phyloP scores from a whole-genome alignment of 768 basidiomycete species.

The Kwoniella mangroviensis region DNA sequence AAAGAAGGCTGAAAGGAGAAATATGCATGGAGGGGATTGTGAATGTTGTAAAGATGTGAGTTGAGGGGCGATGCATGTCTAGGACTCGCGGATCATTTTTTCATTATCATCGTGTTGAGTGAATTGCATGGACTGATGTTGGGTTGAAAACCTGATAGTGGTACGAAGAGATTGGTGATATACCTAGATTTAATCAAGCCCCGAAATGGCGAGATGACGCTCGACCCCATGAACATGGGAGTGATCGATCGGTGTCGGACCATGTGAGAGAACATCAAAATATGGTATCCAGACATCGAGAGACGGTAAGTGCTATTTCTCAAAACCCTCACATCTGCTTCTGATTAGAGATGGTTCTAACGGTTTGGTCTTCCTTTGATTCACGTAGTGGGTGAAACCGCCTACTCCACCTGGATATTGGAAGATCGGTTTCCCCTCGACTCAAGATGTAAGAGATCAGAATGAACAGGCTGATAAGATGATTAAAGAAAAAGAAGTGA shows the following conservation, averaged over 20 bases:
- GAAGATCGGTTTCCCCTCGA: conserved; percentile 86
- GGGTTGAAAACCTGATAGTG: conserved; percentile 64
- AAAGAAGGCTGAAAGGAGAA: conserved; percentile 66
- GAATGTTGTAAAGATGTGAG: conserved; percentile 78
- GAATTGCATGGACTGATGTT: background rate
- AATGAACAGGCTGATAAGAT: conserved; percentile 75
- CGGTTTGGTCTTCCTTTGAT: too few species aligned
- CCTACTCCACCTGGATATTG: conserved; percentile 86
- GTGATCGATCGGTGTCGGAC: conserved; percentile 33
- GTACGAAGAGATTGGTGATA: conserved; percentile 74
- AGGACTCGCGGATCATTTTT: too few species aligned
- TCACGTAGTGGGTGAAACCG: conserved; percentile 67
- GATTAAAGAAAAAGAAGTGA: conserved; percentile 68
- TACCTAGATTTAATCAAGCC: conserved; percentile 68
- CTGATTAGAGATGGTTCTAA: too few species aligned
- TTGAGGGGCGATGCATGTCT: too few species aligned
- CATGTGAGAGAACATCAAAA: conserved; percentile 44
- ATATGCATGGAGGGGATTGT: conserved; percentile 77
- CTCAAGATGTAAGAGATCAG: conserved; percentile 77
- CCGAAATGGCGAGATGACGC: conserved; percentile 72
- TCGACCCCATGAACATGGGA: conserved; percentile 53
- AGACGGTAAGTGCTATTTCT: conserved; percentile 34
- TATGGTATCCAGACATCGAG: conserved; percentile 50
- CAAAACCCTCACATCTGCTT: background rate
- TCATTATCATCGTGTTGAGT: too few species aligned